Evolutionary conservation across 768 basidiomycete genomes (phyloP), one percentile per base, ranked within the genome.

Genomic region (Pulveroboletus sp.): DNA sequence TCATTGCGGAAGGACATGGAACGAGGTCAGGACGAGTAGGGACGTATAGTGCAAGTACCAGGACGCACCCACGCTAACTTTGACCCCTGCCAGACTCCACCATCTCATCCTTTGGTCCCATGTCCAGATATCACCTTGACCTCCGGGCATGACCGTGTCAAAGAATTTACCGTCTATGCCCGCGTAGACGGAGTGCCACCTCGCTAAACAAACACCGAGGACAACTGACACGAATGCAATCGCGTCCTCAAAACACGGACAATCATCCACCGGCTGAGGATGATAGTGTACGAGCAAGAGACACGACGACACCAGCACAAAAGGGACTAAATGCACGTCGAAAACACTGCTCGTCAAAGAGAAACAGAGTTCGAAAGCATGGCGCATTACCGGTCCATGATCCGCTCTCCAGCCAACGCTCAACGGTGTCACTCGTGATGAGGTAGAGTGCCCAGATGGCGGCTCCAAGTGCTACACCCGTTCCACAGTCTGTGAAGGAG

Each of bases 211-310:
- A 17, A 76, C 72, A n/a, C 95, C 95, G 32, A 87, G 73, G 15
- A 89, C 75, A 37, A 93, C 93, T 24, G 89, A 84, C n/a, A 88
- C 71, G 56, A 93, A 86, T 0, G 95, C 93, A 44, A 97, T 94
- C 4, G 94, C 91, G 61, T 98, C 95, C 63, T 96, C 95, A 68
- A 96, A 99, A 69, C 95, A 97, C 2, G 95, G 95, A 57, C 95
- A 97, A 60, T 95, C 92, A 50, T 98, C 94, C 8, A 95, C 89
- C 0, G 95, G 95, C 57, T 94, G 87, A 0, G 94, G 93, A 61
- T 94, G 92, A 53, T 89, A 82, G 61, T 93, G 86, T n/a, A 94
- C 84, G 17, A 87, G 70, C 5, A 89, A 71, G 13, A 92, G 70
- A 49, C 79, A 82, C n/a, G 87, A 53, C 0, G 83, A 76, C 26